These are phyloP conservation scores for Trichoderma breve DNA, from an alignment of 2,329 filamentous ascomycete species.

Conservation along the genomic window DNA sequence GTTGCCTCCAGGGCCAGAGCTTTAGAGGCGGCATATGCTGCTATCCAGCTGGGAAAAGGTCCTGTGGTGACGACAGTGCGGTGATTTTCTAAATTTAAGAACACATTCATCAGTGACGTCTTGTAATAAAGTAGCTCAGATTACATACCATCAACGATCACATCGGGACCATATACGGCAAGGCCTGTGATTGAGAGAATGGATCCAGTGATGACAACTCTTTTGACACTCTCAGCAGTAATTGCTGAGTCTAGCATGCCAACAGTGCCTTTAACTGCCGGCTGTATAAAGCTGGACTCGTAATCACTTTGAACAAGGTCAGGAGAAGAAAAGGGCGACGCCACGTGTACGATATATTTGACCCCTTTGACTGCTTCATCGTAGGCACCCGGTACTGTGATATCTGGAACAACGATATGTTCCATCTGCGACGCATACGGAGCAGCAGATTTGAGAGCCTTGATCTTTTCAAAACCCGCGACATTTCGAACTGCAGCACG, in stretches of 20 bases:
- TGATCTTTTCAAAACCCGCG: conserved; percentile 21
- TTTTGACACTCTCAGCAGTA: conserved; percentile 33
- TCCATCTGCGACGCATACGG: conserved; percentile 23
- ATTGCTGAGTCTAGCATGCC: conserved; percentile 38
- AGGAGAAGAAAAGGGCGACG: conserved; percentile 26
- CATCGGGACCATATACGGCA: neutral
- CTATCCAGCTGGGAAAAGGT: conserved; percentile 33
- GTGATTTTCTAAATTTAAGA: neutral
- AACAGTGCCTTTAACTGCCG: conserved; percentile 38
- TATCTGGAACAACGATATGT: conserved; percentile 38
- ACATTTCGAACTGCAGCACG: conserved; percentile 31
- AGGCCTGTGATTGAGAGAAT: conserved; percentile 26
- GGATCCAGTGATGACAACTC: conserved; percentile 44
- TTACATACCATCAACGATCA: neutral
- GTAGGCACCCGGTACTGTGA: conserved; percentile 37
- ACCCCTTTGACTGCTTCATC: conserved; percentile 37
- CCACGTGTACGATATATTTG: conserved; percentile 37
- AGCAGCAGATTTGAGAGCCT: conserved; percentile 4
- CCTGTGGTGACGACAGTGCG: conserved; percentile 6
- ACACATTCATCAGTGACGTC: neutral
- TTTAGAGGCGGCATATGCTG: conserved; percentile 40
- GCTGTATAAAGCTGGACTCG: conserved; percentile 28
- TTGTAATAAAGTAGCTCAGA: neutral
- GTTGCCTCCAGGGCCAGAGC: conserved; percentile 33
- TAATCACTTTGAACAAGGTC: conserved; percentile 8